Conservation (phyloP, 257 asterid genomes). For the Fraxinus quadrangulata region DNA sequence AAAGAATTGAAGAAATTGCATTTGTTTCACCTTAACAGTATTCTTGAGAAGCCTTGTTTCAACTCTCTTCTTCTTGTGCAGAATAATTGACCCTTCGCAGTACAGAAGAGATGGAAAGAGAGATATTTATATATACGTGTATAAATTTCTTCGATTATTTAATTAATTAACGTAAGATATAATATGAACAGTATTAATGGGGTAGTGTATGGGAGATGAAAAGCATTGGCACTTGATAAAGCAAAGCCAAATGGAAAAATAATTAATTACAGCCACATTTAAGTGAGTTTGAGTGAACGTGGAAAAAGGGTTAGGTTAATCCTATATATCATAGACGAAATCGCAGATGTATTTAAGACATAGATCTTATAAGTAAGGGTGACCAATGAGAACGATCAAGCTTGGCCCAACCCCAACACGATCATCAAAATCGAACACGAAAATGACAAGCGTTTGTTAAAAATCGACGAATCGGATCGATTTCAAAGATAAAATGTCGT, state of each 20-base stretch:
- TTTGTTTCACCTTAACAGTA: slow-evolving; percentile 23
- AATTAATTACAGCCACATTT: slow-evolving; percentile 29
- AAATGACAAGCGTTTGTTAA: too few species aligned
- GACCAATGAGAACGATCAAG: too few species aligned
- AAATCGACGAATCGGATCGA: too few species aligned
- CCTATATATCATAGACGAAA: slow-evolving; percentile 11
- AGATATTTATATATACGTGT: slow-evolving; percentile 3
- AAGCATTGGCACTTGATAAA: slow-evolving; percentile 45
- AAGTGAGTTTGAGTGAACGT: background rate
- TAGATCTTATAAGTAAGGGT: too few species aligned
- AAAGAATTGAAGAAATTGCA: background rate
- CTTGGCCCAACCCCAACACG: too few species aligned
- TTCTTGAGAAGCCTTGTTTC: slow-evolving; percentile 12
- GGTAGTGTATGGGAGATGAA: slow-evolving; percentile 35
- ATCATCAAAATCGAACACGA: too few species aligned
- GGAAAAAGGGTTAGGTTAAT: slow-evolving; percentile 40
- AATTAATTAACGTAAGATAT: background rate
- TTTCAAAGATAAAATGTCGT: too few species aligned
- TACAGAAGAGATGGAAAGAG: slow-evolving; percentile 23
- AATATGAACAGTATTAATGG: slow-evolving; percentile 25
- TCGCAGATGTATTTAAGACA: slow-evolving; percentile 28
- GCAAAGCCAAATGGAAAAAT: background rate
- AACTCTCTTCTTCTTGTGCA: slow-evolving; percentile 22
- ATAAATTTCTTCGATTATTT: background rate
- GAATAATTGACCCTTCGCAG: slow-evolving; percentile 21